Percentiles rank a stretch among this genome's conserved stretches.
Conservation (phyloP, 2,329 filamentous ascomycete genomes). For the Sclerotinia subarctica region DNA sequence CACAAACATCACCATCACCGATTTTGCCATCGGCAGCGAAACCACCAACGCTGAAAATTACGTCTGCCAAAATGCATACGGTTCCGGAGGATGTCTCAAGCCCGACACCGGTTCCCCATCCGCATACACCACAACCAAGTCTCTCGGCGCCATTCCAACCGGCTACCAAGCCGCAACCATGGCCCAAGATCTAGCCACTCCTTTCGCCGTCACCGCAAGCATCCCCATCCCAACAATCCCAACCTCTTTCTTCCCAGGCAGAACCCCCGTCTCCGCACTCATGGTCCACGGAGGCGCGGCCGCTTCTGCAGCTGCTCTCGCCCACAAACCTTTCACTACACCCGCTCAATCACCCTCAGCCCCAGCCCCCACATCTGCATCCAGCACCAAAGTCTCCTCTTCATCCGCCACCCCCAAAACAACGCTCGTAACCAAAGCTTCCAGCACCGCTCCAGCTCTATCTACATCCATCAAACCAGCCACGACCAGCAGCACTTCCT, state of each 20-base stretch:
- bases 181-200: conserved; percentile 26
- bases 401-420: background rate
- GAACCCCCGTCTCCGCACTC: conserved; percentile 22
- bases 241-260: conserved; percentile 32
- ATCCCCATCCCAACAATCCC: conserved; percentile 33
- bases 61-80: conserved; percentile 49
- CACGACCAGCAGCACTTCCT: background rate
- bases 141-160: conserved; percentile 22
- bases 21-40: conserved; percentile 54
- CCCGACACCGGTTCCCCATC: conserved; percentile 10
- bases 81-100: conserved; percentile 44
- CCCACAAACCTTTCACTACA: background rate
- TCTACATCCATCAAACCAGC: background rate
- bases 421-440: background rate
- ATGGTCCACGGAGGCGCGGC: conserved; percentile 2
- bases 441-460: background rate
- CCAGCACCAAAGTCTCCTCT: background rate
- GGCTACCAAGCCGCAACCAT: conserved; percentile 24
- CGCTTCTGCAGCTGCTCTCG: background rate
- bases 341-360: background rate
- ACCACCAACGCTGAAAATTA: conserved; percentile 43
- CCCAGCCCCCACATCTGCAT: too few relatives aligned
- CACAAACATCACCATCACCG: conserved; percentile 48
- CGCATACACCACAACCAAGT: conserved; percentile 20
- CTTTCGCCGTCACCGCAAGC: conserved; percentile 25